Evolutionary conservation across 2,329 filamentous ascomycete species (phyloP).

Genomic region (Lasiodiplodia sp.): DNA sequence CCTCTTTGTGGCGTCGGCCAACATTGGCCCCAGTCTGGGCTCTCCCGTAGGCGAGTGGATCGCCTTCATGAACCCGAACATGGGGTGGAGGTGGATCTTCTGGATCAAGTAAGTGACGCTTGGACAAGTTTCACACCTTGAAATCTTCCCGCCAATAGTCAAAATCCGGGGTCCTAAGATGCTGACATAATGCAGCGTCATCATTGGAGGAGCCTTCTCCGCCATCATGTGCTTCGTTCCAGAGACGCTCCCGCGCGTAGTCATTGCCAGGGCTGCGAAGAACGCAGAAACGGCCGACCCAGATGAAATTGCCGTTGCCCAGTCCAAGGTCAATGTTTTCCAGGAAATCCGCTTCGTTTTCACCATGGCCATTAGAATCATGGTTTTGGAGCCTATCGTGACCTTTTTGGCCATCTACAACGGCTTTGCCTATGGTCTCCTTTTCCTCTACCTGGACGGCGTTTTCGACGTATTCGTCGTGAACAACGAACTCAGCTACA

Average conservation of each 20-base stretch:
- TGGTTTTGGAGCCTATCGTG: conserved; percentile 59
- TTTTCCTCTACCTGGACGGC: conserved; percentile 86
- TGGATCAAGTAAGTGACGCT: conserved; percentile 27
- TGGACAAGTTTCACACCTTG: no score
- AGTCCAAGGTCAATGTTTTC: conserved; percentile 26
- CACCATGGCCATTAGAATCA: conserved; percentile 41
- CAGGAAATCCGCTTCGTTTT: conserved; percentile 29
- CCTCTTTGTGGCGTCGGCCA: conserved; percentile 30
- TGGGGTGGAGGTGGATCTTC: conserved; percentile 30
- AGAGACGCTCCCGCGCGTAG: conserved; percentile 28
- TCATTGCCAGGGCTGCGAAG: conserved; percentile 26
- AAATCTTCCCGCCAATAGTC: no score
- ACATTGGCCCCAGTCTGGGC: conserved; percentile 28
- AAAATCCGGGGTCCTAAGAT: background rate
- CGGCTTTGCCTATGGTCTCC: conserved; percentile 68
- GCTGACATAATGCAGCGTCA: conserved; percentile 19
- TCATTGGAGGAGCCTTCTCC: conserved; percentile 29
- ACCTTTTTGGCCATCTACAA: conserved; percentile 57
- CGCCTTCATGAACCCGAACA: conserved; percentile 26
- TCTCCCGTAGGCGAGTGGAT: conserved; percentile 30
- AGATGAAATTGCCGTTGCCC: conserved; percentile 23
- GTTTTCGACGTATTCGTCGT: conserved; percentile 77
- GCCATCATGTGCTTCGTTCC: conserved; percentile 21
- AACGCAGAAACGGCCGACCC: conserved; percentile 16
- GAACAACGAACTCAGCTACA: conserved; percentile 73